Conservation (phyloP, 768 basidiomycete genomes). For the Tricholoma terreum region DNA sequence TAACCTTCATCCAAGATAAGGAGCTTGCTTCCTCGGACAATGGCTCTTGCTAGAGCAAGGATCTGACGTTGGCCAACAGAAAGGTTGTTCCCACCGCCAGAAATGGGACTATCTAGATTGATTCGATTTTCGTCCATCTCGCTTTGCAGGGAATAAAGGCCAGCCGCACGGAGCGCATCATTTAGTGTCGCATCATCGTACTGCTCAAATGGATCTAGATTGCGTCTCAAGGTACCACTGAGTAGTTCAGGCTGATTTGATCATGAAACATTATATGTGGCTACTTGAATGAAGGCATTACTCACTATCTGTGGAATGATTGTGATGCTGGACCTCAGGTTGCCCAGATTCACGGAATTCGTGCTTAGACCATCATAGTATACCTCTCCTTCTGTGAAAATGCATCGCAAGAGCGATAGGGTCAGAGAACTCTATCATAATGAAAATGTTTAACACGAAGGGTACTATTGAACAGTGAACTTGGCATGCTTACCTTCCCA, state of each 20-base stretch:
- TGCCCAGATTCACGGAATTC: slow-evolving; percentile 49
- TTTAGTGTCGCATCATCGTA: slow-evolving; percentile 48
- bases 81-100: slow-evolving; percentile 64
- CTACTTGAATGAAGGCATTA: slow-evolving; percentile 1
- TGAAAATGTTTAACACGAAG: not conserved
- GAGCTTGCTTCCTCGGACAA: slow-evolving; percentile 55
- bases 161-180: slow-evolving; percentile 38
- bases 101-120: slow-evolving; percentile 42
- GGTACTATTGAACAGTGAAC: not conserved
- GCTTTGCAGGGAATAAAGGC: slow-evolving; percentile 36
- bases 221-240: slow-evolving; percentile 58
- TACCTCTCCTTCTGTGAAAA: slow-evolving; percentile 54
- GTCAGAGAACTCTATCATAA: slow-evolving; percentile 49
- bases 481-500: slow-evolving; percentile 34
- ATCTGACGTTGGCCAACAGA: slow-evolving; percentile 77
- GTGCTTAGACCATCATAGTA: slow-evolving; percentile 54
- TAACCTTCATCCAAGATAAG: slow-evolving; percentile 63
- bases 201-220: slow-evolving; percentile 65
- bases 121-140: slow-evolving; percentile 48
- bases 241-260: slow-evolving; percentile 45
- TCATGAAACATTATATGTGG: not conserved
- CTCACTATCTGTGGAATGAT: slow-evolving; percentile 52
- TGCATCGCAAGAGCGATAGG: slow-evolving; percentile 54
- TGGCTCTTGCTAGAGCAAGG: slow-evolving; percentile 61
- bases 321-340: slow-evolving; percentile 54